These are phyloP conservation scores for Schwanniomyces polymorphus DNA, from an alignment of 805 yeast genomes.

Conservation along the genomic window DNA sequence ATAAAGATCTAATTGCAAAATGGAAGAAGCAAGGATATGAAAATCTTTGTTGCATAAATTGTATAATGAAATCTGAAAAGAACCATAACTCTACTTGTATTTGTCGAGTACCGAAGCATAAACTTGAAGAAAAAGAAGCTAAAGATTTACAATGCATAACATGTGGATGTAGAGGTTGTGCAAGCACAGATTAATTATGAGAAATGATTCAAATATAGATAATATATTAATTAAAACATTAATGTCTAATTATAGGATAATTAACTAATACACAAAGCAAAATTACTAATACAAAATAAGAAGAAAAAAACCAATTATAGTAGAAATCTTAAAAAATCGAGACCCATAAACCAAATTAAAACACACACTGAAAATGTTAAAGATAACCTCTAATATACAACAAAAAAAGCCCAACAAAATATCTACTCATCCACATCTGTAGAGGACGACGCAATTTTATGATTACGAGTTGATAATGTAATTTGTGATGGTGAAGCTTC, in stretches of 20 bases:
- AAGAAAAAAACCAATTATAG: not conserved
- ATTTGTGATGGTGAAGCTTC: not conserved
- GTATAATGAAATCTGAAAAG: constrained; percentile 65
- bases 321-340: not conserved
- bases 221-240: not conserved
- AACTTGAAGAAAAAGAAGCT: constrained; percentile 31
- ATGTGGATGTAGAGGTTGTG: constrained; percentile 86
- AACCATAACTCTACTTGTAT: constrained; percentile 69
- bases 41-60: constrained; percentile 75
- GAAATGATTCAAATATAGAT: not conserved
- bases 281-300: not conserved
- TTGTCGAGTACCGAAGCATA: constrained; percentile 78
- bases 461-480: not conserved
- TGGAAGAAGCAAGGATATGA: constrained; percentile 88
- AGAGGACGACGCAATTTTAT: constrained; percentile 6
- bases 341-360: not conserved
- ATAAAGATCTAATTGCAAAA: constrained; percentile 70
- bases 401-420: not conserved
- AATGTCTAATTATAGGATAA: constrained; percentile 1
- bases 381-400: not conserved
- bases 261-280: not conserved
- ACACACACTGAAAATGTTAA: not conserved
- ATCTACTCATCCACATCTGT: constrained; percentile 7
- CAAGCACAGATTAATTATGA: constrained; percentile 58
- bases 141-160: constrained; percentile 57